Base-by-base conservation (phyloP, 1,284 basidiomycete genomes). In the Ceratorhiza oryzae-sativae region DNA sequence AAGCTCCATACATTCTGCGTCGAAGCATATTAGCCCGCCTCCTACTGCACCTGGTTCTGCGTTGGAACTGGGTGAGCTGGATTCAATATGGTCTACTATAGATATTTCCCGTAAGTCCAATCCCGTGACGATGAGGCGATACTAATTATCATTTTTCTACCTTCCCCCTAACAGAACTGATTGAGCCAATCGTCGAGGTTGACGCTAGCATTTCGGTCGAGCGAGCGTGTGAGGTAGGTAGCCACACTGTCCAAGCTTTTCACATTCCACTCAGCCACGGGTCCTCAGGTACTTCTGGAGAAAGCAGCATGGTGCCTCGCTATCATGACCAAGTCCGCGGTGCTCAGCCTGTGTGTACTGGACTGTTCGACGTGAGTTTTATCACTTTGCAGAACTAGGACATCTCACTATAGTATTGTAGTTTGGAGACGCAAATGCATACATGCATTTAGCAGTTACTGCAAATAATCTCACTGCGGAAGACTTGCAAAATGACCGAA, bases 371-470 rank as follows among this genome's bases (percentile, higher is more conserved):
- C 79, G 91, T 93, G 76, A 71, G 88, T 79, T 1, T 23, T 42
- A 46, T 67, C 36, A 60, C 58, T 62, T 39, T 45, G 56, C 45
- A 18, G 48, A 23, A 15, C 15, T 13, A 23, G 60, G 42, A 34
- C 25, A 36, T 27, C 27, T 18, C 32, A 41, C 56, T 20, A 10
- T 34, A 25, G 25, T 34, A 1, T 42, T 58, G 55, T 75, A 93
- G 91, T 92, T 87, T 76, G 87, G 91, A 15, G 91, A 93, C 77
- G 89, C 93, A 25, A 93, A 93, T 77, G 90, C 91, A 23, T 93
- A 93, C 77, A 80, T 93, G 74, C 91, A 89, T 1, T 82, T 93
- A 49, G 91, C 91, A 5, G 91, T 91, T 6, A 92, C 90, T 4
- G 83, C 88, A 48, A 90, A 92, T 77, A 89, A 86, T 2, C 83